Percentiles rank a stretch among this genome's conserved stretches.
These are phyloP conservation scores for Canavalia ensiformis DNA, from an alignment of 306 rosid genomes.

Conservation along the genomic window DNA sequence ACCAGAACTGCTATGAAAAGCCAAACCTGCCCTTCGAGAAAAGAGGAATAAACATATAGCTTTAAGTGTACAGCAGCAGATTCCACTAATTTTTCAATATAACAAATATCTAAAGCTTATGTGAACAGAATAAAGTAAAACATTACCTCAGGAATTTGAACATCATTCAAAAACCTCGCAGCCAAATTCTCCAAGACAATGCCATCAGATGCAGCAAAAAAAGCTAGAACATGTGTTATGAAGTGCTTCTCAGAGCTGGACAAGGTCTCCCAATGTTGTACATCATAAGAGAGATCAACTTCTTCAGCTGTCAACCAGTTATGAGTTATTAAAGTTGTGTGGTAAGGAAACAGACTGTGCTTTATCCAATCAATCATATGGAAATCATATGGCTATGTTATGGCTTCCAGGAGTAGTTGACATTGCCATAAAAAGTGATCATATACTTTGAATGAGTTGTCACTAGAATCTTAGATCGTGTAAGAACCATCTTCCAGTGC, in stretches of 20 bases:
- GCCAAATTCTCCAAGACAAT: conserved; percentile 92
- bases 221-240: conserved; percentile 79
- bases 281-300: conserved; percentile 84
- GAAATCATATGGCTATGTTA: conserved; percentile 28
- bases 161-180: conserved; percentile 82
- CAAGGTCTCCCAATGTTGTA: conserved; percentile 77
- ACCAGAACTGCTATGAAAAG: conserved; percentile 3
- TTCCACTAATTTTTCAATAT: not conserved
- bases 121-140: conserved; percentile 35
- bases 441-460: not conserved
- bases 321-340: conserved; percentile 42
- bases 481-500: conserved; percentile 1
- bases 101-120: conserved; percentile 14
- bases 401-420: not conserved
- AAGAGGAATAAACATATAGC: conserved; percentile 8
- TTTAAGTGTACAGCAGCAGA: conserved; percentile 23
- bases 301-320: conserved; percentile 80
- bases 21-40: not conserved
- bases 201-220: conserved; percentile 96
- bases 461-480: not conserved
- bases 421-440: not conserved
- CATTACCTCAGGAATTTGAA: conserved; percentile 87
- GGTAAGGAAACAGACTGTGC: not conserved
- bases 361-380: conserved; percentile 13
- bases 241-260: conserved; percentile 86